Evolutionary conservation across 2,329 filamentous ascomycete genomes (phyloP).

Genomic region (Meredithiella fracta): DNA sequence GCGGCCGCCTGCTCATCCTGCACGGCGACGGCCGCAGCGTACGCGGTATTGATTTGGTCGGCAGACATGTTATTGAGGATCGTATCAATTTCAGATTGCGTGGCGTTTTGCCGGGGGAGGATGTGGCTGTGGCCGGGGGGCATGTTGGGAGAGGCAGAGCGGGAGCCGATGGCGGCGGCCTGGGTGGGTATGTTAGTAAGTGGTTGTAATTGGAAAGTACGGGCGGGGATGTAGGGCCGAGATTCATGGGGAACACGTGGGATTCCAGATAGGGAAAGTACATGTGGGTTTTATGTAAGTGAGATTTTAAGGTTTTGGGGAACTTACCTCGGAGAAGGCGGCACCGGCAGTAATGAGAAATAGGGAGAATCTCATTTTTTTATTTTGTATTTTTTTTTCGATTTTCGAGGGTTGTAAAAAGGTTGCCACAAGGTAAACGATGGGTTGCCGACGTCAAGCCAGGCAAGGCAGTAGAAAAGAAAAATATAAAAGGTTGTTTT

Average conservation of each 20-base stretch:
- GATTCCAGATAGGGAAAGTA: neutral
- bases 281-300: too few species aligned
- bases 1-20: neutral
- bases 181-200: neutral
- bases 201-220: neutral
- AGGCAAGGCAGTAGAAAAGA: neutral
- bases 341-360: conserved; percentile 8
- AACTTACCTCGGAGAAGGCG: conserved; percentile 7
- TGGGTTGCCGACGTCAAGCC: conserved; percentile 6
- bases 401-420: neutral
- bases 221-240: too few species aligned
- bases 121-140: neutral
- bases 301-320: too few species aligned
- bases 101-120: neutral
- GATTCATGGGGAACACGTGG: too few species aligned
- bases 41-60: neutral
- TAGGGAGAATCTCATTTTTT: conserved; percentile 6
- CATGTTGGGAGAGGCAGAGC: neutral
- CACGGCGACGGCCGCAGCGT: neutral
- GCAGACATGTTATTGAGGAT: neutral
- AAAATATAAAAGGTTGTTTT: conserved; percentile 11
- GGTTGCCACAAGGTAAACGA: neutral
- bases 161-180: conserved; percentile 6
- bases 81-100: neutral
- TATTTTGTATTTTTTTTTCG: neutral